Evolutionary conservation across 176 grass and related monocot species (phyloP), one percentile per base, ranked within the genome.

Genomic region (Cocos nucifera): DNA sequence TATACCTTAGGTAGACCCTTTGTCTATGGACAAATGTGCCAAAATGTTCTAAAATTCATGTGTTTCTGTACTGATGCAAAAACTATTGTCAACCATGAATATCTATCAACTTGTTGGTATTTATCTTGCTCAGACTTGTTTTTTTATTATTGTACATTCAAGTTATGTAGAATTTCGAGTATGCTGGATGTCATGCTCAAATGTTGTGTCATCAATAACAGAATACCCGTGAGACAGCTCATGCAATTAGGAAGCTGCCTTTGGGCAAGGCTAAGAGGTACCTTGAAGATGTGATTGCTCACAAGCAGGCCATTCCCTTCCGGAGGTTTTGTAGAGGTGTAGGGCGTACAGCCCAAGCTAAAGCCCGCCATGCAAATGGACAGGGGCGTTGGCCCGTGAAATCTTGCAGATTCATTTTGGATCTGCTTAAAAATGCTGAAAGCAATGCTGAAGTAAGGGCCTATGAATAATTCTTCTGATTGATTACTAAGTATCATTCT

Each of bases 271-370:
- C 90, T n/a, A 95, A 95, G 62, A 65, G 77, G 49, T 95, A 95
- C 59, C 82, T 89, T 71, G 83, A 95, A 55, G 90, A 95, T 78
- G 90, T 95, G 52, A 81, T 89, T 17, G 83, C 77, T 30, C 90
- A 95, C 80, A 89, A 95, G 83, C 86, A 95, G 51, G 90, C 86
- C 4, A 95, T 89, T 62, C 90, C 90, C 62, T 89, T 95, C 77
- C 22, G 90, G 15, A 82, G 90, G 32, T 95, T 76, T 71, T 95
- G 80, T 18, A 4, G 86, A 48, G 90, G 86, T 53, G 90, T 95
- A 48, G 90, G 90, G 5, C 79, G 80, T 59, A 95, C 90, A 10
- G 90, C 86, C 4, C 90, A 95, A 71, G 90, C 60, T 17, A 95
- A 95, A 66, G 68, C 57, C 24, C 73, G 67, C 17, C 85, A 89